Evolutionary conservation across 495 filamentous ascomycete genomes (phyloP).

Genomic region (Daldinia caldariorum): DNA sequence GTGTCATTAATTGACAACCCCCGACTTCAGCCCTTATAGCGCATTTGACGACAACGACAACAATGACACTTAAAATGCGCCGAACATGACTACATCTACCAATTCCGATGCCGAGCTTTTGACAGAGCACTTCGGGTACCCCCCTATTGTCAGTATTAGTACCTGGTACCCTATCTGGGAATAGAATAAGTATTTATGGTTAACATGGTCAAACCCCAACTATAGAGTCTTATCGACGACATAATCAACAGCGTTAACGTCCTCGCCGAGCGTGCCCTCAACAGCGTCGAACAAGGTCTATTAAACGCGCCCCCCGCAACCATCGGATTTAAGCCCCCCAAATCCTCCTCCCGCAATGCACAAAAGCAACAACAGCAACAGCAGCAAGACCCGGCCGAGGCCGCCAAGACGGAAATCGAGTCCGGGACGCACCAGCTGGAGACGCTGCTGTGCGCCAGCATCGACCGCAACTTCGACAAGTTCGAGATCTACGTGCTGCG

Average conservation of each 20-base stretch:
- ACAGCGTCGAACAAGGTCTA: conserved; percentile 82
- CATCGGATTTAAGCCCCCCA: conserved; percentile 74
- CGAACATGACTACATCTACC: conserved; percentile 57
- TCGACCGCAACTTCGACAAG: conserved; percentile 96
- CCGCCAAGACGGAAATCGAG: conserved; percentile 80
- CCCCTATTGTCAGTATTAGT: conserved; percentile 76
- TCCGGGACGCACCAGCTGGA: conserved; percentile 92
- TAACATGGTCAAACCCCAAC: conserved; percentile 10
- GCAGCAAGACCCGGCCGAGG: conserved; percentile 64
- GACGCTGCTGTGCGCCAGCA: conserved; percentile 89
- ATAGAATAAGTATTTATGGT: conserved; percentile 28
- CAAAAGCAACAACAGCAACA: conserved; percentile 62
- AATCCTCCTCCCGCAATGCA: conserved; percentile 44
- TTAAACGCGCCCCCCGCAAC: conserved; percentile 72
- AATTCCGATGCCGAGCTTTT: conserved; percentile 75
- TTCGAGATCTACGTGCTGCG: conserved; percentile 93
- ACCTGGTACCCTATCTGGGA: neutral
- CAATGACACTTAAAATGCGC: conserved; percentile 33
- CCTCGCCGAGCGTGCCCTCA: conserved; percentile 83
- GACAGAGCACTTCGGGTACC: conserved; percentile 96
- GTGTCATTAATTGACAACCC: conserved; percentile 25
- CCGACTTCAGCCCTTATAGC: conserved; percentile 2
- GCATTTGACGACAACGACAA: conserved; percentile 8
- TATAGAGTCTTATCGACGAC: conserved; percentile 90
- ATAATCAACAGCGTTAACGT: conserved; percentile 96